These are phyloP conservation scores for Monilinia polystroma DNA, from an alignment of 2,329 filamentous ascomycete genomes.

Conservation along the genomic window DNA sequence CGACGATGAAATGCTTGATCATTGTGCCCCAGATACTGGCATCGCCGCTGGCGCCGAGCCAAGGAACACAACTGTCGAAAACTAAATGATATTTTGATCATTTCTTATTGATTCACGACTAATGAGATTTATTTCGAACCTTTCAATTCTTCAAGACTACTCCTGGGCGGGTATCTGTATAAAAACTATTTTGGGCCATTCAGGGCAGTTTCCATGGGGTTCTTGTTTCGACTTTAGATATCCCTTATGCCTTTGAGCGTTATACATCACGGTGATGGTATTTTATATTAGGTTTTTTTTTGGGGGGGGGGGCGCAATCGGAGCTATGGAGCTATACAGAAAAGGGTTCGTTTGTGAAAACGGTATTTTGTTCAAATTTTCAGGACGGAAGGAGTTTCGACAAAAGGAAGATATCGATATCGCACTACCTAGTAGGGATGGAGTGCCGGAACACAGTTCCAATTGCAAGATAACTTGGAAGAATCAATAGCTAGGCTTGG, in stretches of 20 bases:
- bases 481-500: conserved; percentile 11
- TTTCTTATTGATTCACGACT: conserved; percentile 20
- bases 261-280: conserved; percentile 22
- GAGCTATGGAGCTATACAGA: conserved; percentile 5
- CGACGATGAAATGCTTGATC: conserved; percentile 35
- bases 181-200: conserved; percentile 18
- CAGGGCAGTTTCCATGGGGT: conserved; percentile 12
- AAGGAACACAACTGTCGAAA: conserved; percentile 4
- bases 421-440: conserved; percentile 11
- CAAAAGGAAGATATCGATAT: conserved; percentile 17
- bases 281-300: conserved; percentile 13
- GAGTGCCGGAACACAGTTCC: conserved; percentile 1
- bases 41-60: conserved; percentile 24
- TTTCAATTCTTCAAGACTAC: conserved; percentile 19
- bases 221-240: conserved; percentile 23
- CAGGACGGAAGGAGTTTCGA: conserved; percentile 20
- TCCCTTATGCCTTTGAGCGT: conserved; percentile 20
- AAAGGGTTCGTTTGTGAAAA: conserved; percentile 21
- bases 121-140: conserved; percentile 18
- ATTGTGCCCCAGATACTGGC: conserved; percentile 33
- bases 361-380: conserved; percentile 11
- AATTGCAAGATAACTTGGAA: conserved; percentile 11
- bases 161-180: conserved; percentile 20
- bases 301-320: conserved; percentile 7
- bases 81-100: not conserved